Conservation (phyloP, 352 stramenopile species). For the Phytopythium oedochilum region DNA sequence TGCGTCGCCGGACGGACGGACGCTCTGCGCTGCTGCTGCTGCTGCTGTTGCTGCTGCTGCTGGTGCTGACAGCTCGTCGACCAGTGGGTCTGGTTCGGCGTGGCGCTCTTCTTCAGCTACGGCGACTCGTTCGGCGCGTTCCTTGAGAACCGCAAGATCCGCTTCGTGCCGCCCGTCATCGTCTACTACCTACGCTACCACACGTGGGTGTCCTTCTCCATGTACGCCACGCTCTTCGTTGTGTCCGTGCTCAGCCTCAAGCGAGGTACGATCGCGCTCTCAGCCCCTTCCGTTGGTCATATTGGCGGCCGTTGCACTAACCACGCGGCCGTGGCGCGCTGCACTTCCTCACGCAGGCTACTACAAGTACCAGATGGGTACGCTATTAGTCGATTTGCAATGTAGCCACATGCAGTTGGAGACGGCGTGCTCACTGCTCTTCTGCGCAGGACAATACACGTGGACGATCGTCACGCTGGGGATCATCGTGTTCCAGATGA, state of each 20-base stretch:
- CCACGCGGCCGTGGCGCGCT: too few relatives aligned
- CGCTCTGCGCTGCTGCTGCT: too few relatives aligned
- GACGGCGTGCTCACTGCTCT: too few relatives aligned
- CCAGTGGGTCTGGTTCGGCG: constrained; percentile 96
- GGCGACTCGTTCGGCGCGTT: constrained; percentile 84
- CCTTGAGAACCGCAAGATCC: constrained; percentile 81
- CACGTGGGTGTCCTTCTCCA: constrained; percentile 89
- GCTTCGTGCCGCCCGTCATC: constrained; percentile 68
- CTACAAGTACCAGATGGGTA: constrained; percentile 95
- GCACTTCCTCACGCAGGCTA: too few relatives aligned
- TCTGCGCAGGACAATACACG: constrained; percentile 88
- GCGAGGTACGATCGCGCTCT: constrained; percentile 38
- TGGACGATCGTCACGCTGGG: constrained; percentile 95
- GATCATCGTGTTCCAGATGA: constrained; percentile 96
- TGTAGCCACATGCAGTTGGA: not conserved
- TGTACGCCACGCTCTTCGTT: constrained; percentile 95
- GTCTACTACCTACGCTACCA: constrained; percentile 90
- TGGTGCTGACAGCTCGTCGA: not conserved
- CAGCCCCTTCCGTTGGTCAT: too few relatives aligned
- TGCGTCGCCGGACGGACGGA: too few relatives aligned
- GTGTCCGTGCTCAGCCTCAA: constrained; percentile 95
- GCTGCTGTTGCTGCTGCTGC: too few relatives aligned
- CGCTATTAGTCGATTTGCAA: constrained; percentile 3
- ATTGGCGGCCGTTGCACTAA: not conserved
- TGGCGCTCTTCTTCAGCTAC: constrained; percentile 97